These are phyloP conservation scores for Cordyceps fumosorosea DNA, from an alignment of 2,329 filamentous ascomycete species.

Conservation along the genomic window DNA sequence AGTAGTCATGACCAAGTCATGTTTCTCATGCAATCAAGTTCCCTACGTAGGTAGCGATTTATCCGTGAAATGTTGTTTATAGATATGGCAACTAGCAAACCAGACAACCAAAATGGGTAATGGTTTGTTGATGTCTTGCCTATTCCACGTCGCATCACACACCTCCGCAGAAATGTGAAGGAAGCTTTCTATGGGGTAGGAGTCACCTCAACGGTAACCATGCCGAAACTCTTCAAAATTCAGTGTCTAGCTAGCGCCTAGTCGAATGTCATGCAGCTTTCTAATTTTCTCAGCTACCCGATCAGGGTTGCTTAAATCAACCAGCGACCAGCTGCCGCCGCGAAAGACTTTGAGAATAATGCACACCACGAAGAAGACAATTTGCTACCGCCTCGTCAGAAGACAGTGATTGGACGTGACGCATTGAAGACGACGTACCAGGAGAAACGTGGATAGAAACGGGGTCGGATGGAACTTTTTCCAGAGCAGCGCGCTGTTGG, in stretches of 20 bases:
- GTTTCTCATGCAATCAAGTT: neutral
- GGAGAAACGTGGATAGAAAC: slow-evolving; percentile 32
- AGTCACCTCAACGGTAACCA: neutral
- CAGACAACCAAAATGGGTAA: no score
- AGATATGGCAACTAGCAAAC: no score
- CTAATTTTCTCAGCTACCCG: neutral
- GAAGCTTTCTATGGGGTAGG: neutral
- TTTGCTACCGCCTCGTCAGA: neutral
- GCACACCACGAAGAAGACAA: neutral
- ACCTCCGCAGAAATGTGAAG: neutral
- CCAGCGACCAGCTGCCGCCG: neutral
- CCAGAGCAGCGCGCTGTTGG: slow-evolving; percentile 30
- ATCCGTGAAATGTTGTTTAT: neutral
- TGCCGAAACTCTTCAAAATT: neutral
- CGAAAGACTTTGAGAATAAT: slow-evolving; percentile 3
- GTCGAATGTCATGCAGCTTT: slow-evolving; percentile 5
- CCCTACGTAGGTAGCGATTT: neutral
- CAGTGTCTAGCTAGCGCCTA: neutral
- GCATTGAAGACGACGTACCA: slow-evolving; percentile 22
- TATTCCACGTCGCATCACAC: neutral
- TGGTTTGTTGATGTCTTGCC: neutral
- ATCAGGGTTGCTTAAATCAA: neutral
- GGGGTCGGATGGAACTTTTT: slow-evolving; percentile 26
- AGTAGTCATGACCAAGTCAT: neutral
- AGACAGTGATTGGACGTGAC: neutral